Evolutionary conservation across 2,329 filamentous ascomycete species (phyloP).

Genomic region (Hansfordia pulvinata): DNA sequence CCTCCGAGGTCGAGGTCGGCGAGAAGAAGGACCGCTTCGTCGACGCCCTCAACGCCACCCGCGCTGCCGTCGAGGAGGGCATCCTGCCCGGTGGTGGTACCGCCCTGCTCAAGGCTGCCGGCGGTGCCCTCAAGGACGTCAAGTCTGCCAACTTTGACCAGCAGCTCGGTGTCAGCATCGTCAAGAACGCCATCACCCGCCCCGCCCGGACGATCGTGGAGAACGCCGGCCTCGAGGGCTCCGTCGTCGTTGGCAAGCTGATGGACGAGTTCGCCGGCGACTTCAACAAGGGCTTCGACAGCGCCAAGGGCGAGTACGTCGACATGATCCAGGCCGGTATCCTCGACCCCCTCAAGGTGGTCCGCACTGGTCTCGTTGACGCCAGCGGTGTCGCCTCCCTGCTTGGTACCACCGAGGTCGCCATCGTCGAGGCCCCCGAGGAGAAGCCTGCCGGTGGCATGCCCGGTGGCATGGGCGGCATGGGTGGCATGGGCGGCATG

Average conservation of each 20-base stretch:
- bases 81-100: slow-evolving; percentile 98
- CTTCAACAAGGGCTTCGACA: slow-evolving; percentile 98
- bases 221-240: slow-evolving; percentile 92
- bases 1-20: slow-evolving; percentile 95
- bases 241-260: slow-evolving; percentile 94
- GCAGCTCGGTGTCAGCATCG: slow-evolving; percentile 92
- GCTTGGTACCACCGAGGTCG: slow-evolving; percentile 94
- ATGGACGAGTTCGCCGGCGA: slow-evolving; percentile 82
- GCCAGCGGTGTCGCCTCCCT: slow-evolving; percentile 93
- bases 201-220: slow-evolving; percentile 92
- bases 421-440: slow-evolving; percentile 90
- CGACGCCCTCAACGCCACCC: slow-evolving; percentile 93
- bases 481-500: slow-evolving; percentile 49
- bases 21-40: slow-evolving; percentile 99
- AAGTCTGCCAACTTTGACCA: slow-evolving; percentile 97
- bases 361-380: slow-evolving; percentile 88
- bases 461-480: slow-evolving; percentile 57
- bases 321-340: slow-evolving; percentile 98
- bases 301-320: slow-evolving; percentile 91
- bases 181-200: slow-evolving; percentile 95
- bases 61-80: slow-evolving; percentile 96
- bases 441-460: slow-evolving; percentile 67
- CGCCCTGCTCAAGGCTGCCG: slow-evolving; percentile 90
- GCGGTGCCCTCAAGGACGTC: slow-evolving; percentile 69
- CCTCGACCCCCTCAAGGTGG: slow-evolving; percentile 97